These are phyloP conservation scores for Colletotrichum aenigma DNA, from an alignment of 2,329 filamentous ascomycete genomes.

Conservation along the genomic window DNA sequence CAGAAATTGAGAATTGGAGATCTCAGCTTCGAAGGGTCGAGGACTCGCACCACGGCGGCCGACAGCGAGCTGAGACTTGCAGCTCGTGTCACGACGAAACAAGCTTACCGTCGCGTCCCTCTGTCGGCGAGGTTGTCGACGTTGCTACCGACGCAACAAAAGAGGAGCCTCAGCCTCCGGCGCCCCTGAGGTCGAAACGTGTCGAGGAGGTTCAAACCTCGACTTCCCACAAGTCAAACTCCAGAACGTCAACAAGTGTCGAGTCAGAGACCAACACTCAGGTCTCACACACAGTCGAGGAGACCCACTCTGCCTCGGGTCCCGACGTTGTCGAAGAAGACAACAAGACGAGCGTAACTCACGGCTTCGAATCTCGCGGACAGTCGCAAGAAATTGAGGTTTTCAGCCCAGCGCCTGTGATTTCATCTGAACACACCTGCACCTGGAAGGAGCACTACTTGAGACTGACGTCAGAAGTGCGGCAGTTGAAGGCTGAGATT, in stretches of 20 bases:
- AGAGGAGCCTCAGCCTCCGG: not conserved
- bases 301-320: not conserved
- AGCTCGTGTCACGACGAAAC: not conserved
- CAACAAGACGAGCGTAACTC: not conserved
- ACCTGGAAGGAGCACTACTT: conserved; percentile 47
- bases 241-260: not conserved
- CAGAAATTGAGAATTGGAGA: conserved; percentile 4
- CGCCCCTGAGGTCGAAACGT: not conserved
- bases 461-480: conserved; percentile 43
- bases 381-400: conserved; percentile 22
- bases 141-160: not conserved
- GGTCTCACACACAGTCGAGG: not conserved
- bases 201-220: not conserved
- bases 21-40: not conserved
- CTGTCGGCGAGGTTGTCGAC: not conserved
- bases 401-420: conserved; percentile 36
- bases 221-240: not conserved
- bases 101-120: not conserved
- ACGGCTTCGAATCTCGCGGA: not conserved
- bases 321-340: not conserved
- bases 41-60: not conserved
- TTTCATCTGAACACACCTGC: conserved; percentile 44
- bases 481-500: conserved; percentile 44
- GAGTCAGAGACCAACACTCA: not conserved
- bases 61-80: not conserved